These are phyloP conservation scores for Paxillus rubicundulus DNA, from an alignment of 768 basidiomycete species.

Conservation along the genomic window DNA sequence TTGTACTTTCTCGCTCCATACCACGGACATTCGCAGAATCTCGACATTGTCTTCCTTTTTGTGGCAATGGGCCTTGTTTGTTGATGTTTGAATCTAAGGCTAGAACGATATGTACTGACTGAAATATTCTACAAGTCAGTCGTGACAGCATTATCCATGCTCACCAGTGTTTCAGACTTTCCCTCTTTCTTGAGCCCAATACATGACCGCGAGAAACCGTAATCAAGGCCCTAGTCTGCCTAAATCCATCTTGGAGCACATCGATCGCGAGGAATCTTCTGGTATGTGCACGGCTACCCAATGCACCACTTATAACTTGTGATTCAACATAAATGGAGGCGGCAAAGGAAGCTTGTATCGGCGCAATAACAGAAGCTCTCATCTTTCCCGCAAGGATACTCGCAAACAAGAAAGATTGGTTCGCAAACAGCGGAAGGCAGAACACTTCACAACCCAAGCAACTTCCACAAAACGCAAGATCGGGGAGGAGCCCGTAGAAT, in stretches of 20 bases:
- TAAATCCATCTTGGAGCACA: conserved; percentile 27
- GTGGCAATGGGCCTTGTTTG: conserved; percentile 4
- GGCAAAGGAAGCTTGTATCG: conserved; percentile 6
- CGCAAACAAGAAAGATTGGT: conserved; percentile 60
- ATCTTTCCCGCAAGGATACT: conserved; percentile 54
- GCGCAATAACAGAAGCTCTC: conserved; percentile 5
- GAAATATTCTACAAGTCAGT: no score
- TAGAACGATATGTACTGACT: neutral
- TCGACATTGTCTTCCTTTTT: neutral
- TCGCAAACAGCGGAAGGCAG: conserved; percentile 62
- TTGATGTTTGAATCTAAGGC: conserved; percentile 4
- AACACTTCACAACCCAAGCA: conserved; percentile 45
- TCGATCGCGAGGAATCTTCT: conserved; percentile 11
- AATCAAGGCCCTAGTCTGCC: conserved; percentile 25
- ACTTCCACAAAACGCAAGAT: conserved; percentile 37
- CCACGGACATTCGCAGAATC: conserved; percentile 12
- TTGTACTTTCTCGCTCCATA: conserved; percentile 5
- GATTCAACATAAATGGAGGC: neutral
- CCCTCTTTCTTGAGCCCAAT: neutral
- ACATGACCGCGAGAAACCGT: conserved; percentile 15
- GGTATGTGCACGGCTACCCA: conserved; percentile 9
- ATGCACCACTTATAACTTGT: no score
- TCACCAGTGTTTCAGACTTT: no score
- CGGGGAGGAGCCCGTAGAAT: conserved; percentile 44
- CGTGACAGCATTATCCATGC: no score